A percentile compares a stretch with the other conserved stretches of the same genome.
Evolutionary conservation across 2,329 filamentous ascomycete genomes (phyloP).

Genomic region (Tolypocladium guangdongense): DNA sequence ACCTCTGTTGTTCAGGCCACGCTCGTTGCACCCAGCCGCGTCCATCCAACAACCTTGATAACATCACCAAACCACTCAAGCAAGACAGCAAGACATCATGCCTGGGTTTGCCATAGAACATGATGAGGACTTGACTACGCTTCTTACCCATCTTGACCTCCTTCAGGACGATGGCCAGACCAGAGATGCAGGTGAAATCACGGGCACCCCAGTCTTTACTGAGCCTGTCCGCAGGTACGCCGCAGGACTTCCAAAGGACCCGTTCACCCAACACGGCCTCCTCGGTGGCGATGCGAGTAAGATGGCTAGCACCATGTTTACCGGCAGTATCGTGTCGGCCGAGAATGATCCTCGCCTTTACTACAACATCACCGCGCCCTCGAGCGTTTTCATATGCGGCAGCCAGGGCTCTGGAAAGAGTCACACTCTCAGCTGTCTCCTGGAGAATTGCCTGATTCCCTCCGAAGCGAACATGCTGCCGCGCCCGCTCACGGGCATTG

Average conservation of each 20-base stretch:
- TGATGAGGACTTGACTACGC: neutral
- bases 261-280: conserved; percentile 9
- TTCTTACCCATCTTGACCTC: conserved; percentile 3
- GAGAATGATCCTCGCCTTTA: conserved; percentile 22
- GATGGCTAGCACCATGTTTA: neutral
- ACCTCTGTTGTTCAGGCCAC: no score
- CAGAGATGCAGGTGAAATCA: conserved; percentile 3
- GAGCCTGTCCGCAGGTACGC: conserved; percentile 4
- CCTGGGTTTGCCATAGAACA: neutral
- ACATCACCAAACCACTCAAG: neutral
- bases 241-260: neutral
- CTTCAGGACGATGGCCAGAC: neutral
- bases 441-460: conserved; percentile 45
- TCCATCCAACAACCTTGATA: neutral
- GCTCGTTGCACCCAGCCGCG: no score
- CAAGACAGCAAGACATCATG: neutral
- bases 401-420: conserved; percentile 55
- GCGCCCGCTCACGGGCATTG: conserved; percentile 44
- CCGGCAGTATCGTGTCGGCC: no score
- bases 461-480: conserved; percentile 33
- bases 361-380: conserved; percentile 38
- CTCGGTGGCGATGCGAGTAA: conserved; percentile 6
- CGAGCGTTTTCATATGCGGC: conserved; percentile 52
- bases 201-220: conserved; percentile 9
- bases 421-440: conserved; percentile 43